A percentile compares a stretch with the other conserved stretches of the same genome.
These are phyloP conservation scores for Colletotrichum destructivum DNA, from an alignment of 2,329 filamentous ascomycete genomes.

Conservation along the genomic window DNA sequence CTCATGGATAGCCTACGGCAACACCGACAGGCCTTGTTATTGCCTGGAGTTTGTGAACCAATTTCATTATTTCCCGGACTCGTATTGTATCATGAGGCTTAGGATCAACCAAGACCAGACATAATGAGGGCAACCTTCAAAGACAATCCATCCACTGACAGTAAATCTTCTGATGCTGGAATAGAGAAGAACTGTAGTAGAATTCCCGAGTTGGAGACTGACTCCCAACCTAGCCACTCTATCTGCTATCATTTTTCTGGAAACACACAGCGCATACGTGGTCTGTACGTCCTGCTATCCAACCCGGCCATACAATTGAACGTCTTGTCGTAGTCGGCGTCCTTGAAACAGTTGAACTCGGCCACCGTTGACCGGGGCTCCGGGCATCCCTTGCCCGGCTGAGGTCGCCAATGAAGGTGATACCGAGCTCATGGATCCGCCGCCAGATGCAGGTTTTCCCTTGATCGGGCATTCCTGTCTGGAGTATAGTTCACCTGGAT, in stretches of 20 bases:
- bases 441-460: neutral
- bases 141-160: no score
- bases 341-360: neutral
- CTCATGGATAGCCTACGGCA: no score
- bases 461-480: neutral
- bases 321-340: neutral
- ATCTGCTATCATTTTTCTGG: neutral
- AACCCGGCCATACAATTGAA: neutral
- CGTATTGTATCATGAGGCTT: no score
- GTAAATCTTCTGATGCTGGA: neutral
- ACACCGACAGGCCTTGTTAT: no score
- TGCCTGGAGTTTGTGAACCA: no score
- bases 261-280: conserved; percentile 1
- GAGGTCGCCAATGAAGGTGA: neutral
- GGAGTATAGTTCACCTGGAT: neutral
- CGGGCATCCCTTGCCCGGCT: neutral
- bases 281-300: neutral
- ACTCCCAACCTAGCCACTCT: no score
- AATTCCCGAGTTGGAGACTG: no score
- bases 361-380: neutral
- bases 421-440: neutral
- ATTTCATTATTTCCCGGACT: no score
- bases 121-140: no score
- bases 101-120: no score
- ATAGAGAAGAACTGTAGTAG: no score